phyloP scores from a whole-genome alignment of 768 basidiomycete genomes.

The Stropharia rugosoannulata region DNA sequence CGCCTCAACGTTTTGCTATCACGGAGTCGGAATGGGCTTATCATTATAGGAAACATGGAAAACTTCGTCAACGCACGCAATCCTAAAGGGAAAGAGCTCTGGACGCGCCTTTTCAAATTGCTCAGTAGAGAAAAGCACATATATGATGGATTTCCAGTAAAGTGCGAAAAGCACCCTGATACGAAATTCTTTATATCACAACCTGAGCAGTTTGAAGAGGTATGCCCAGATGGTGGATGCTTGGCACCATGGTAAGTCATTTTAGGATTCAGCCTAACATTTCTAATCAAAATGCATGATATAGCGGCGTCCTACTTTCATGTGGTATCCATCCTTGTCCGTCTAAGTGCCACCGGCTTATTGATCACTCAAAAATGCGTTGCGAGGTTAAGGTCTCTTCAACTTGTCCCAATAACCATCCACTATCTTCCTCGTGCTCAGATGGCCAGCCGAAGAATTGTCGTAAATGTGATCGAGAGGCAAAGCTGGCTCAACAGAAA shows the following conservation, averaged over 20 bases:
- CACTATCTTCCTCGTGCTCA: conserved; percentile 41
- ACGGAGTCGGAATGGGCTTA: conserved; percentile 61
- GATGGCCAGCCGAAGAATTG: conserved; percentile 37
- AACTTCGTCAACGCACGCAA: conserved; percentile 52
- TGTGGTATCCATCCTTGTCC: conserved; percentile 57
- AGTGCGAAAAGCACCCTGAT: conserved; percentile 55
- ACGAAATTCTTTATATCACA: conserved; percentile 33
- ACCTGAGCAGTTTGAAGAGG: conserved; percentile 47
- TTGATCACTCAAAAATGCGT: conserved; percentile 51
- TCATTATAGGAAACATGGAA: conserved; percentile 62
- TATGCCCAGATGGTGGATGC: conserved; percentile 66
- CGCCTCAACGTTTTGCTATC: conserved; percentile 72
- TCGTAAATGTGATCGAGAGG: conserved; percentile 44
- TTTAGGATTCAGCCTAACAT: neutral
- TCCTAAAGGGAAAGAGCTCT: conserved; percentile 43
- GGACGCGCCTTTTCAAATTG: conserved; percentile 48
- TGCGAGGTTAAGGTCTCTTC: conserved; percentile 38
- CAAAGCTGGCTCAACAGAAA: conserved; percentile 39
- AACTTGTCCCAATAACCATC: conserved; percentile 48
- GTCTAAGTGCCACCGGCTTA: conserved; percentile 59
- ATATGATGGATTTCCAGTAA: conserved; percentile 55
- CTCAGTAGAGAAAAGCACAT: conserved; percentile 43
- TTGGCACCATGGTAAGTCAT: conserved; percentile 51
- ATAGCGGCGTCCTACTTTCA: conserved; percentile 44
- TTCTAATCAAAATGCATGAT: neutral